These are phyloP conservation scores for Gleditsia sinensis DNA, from an alignment of 306 rosid genomes.

Conservation along the genomic window DNA sequence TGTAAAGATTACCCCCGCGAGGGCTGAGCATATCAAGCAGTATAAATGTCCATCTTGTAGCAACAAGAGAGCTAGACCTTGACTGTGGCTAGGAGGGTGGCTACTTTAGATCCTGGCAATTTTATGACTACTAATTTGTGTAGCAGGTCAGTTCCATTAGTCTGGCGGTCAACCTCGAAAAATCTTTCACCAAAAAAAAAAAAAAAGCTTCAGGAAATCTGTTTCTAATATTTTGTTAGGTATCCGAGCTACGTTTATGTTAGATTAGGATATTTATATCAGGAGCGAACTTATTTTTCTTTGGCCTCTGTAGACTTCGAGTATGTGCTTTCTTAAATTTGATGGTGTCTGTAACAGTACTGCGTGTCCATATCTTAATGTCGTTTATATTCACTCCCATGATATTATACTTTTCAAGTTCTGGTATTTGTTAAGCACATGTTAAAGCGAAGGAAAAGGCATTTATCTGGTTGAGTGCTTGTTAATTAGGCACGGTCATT, in stretches of 20 bases:
- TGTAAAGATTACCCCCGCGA: slow-evolving; percentile 83
- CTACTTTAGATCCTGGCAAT: slow-evolving; percentile 16
- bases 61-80: slow-evolving; percentile 79
- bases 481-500: background rate
- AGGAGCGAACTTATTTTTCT: slow-evolving; percentile 23
- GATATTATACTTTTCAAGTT: background rate
- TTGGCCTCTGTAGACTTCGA: slow-evolving; percentile 14
- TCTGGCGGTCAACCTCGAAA: slow-evolving; percentile 33
- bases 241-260: slow-evolving; percentile 19
- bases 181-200: too few relatives aligned
- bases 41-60: slow-evolving; percentile 97
- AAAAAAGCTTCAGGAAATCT: slow-evolving; percentile 46
- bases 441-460: background rate
- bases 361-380: slow-evolving; percentile 21
- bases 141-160: slow-evolving; percentile 47
- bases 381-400: background rate
- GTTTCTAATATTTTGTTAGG: slow-evolving; percentile 35
- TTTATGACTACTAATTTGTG: slow-evolving; percentile 50
- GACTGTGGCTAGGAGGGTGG: slow-evolving; percentile 28
- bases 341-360: slow-evolving; percentile 29
- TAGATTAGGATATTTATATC: slow-evolving; percentile 35
- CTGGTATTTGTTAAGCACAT: background rate
- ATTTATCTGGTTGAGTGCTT: background rate
- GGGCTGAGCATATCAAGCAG: slow-evolving; percentile 86
- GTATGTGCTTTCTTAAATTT: slow-evolving; percentile 39